A percentile compares a stretch with the other conserved stretches of the same genome.
Conservation (phyloP, 768 basidiomycete species). For the Boletus rubroflammeus region DNA sequence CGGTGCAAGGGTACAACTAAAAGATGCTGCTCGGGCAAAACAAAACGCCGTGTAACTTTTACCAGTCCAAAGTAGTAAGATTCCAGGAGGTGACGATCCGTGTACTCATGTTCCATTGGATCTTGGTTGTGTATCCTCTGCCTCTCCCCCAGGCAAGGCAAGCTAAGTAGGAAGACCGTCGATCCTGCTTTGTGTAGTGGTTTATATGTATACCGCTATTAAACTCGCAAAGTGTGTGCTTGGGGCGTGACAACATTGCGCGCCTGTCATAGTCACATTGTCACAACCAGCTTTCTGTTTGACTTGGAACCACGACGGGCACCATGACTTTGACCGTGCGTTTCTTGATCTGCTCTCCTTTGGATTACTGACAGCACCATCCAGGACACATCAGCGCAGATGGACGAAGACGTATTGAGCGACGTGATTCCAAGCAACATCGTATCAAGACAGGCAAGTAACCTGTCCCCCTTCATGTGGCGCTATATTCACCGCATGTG, state of each 20-base stretch:
- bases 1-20: too few relatives aligned
- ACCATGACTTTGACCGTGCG: constrained; percentile 23
- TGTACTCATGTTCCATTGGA: too few relatives aligned
- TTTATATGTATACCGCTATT: too few relatives aligned
- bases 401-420: constrained; percentile 81
- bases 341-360: constrained; percentile 2
- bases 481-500: constrained; percentile 6
- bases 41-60: too few relatives aligned
- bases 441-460: constrained; percentile 76
- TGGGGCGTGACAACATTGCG: constrained; percentile 17
- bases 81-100: too few relatives aligned
- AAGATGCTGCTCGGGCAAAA: too few relatives aligned
- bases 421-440: constrained; percentile 91
- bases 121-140: too few relatives aligned
- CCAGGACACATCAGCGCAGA: constrained; percentile 19
- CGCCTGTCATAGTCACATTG: constrained; percentile 21
- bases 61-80: too few relatives aligned
- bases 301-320: constrained; percentile 21
- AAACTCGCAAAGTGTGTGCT: too few relatives aligned
- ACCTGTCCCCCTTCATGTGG: neutral
- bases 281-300: constrained; percentile 19
- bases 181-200: too few relatives aligned
- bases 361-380: neutral
- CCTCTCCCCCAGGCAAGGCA: too few relatives aligned
- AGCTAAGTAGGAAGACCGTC: too few relatives aligned